These are phyloP conservation scores for Hypomyces rosellus DNA, from an alignment of 2,329 filamentous ascomycete genomes.

Conservation along the genomic window DNA sequence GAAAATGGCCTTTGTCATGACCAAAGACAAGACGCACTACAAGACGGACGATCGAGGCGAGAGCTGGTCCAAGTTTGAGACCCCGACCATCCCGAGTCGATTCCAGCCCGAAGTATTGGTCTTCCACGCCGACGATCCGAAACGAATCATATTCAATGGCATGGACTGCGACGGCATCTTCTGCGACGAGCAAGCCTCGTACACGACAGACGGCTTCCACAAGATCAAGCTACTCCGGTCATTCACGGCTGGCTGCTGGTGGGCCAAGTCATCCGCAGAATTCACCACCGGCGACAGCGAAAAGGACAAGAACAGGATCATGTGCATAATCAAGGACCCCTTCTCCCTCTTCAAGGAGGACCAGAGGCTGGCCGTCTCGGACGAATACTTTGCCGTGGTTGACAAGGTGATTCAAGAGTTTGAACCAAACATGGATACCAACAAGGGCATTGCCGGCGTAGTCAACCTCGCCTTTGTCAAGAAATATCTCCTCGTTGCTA, in stretches of 20 bases:
- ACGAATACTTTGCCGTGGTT: slow-evolving; percentile 66
- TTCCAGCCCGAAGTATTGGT: slow-evolving; percentile 49
- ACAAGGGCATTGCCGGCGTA: slow-evolving; percentile 70
- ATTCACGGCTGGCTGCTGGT: slow-evolving; percentile 71
- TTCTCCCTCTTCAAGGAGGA: slow-evolving; percentile 66
- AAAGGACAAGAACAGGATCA: slow-evolving; percentile 61
- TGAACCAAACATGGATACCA: slow-evolving; percentile 71
- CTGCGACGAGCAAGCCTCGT: slow-evolving; percentile 59
- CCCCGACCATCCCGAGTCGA: slow-evolving; percentile 50
- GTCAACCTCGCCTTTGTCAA: slow-evolving; percentile 79
- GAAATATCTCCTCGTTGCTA: slow-evolving; percentile 78
- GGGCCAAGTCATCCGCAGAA: slow-evolving; percentile 70
- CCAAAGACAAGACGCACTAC: slow-evolving; percentile 65
- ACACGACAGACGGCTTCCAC: slow-evolving; percentile 83
- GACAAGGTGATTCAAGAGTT: slow-evolving; percentile 50
- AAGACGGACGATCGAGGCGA: slow-evolving; percentile 77
- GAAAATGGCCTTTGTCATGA: slow-evolving; percentile 74
- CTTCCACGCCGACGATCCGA: slow-evolving; percentile 78
- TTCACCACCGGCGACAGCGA: slow-evolving; percentile 66
- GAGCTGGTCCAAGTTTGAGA: slow-evolving; percentile 70
- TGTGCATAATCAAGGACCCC: slow-evolving; percentile 74
- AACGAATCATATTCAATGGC: slow-evolving; percentile 80
- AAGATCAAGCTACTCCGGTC: slow-evolving; percentile 59
- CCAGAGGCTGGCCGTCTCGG: slow-evolving; percentile 72
- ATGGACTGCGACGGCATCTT: slow-evolving; percentile 59